Evolutionary conservation across 1,284 basidiomycete genomes (phyloP), one percentile per base, ranked within the genome.

Genomic region (Malassezia yamatoensis): DNA sequence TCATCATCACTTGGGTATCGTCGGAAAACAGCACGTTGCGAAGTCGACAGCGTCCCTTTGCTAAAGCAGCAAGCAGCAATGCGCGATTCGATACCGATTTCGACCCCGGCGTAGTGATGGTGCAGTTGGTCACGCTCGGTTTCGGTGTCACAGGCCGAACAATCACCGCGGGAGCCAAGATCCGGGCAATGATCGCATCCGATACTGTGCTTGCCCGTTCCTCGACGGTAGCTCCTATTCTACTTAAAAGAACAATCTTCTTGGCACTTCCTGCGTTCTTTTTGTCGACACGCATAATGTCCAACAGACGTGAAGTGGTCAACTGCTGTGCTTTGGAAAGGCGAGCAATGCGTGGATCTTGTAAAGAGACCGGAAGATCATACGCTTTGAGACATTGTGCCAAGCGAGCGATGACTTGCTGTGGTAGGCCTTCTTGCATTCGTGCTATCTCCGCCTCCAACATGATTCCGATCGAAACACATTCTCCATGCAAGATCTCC

Each of bases 1-100:
- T 80, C 90, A 98, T 96, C 94, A 99, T 98, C 55, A 99, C 93
- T 66, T 90, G 89, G 0, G 93, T 99, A 75, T 99, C 93, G 70
- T 98, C 93, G 9, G 90, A 96, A 75, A 96, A 91, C 40, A 98
- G 80, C 15, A 96, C 78, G 72, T 96, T 96, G 76, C 81, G 85
- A 48, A 99, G 79, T 54, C 85, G 81, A 77, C 90, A 94, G 0
- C 86, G 90, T 12, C 93, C 93, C 43, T 81, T 82, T 0, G 84
- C 88, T 13, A 99, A 82, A 0, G 94, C 90, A 8, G 94, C 93
- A 20, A 99, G 83, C 1, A 98, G 84, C 41, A 99, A 80, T 0
- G 89, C 90, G 42, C 94, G 84, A 77, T 98, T 98, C 3, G 90
- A 96, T 67, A 99, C 88, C 68, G 88, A 91, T 79, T 99, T 98